Evolutionary conservation across 106 monocot species (phyloP), one percentile per base, ranked within the genome.

Genomic region (Apostasia shenzhenica): DNA sequence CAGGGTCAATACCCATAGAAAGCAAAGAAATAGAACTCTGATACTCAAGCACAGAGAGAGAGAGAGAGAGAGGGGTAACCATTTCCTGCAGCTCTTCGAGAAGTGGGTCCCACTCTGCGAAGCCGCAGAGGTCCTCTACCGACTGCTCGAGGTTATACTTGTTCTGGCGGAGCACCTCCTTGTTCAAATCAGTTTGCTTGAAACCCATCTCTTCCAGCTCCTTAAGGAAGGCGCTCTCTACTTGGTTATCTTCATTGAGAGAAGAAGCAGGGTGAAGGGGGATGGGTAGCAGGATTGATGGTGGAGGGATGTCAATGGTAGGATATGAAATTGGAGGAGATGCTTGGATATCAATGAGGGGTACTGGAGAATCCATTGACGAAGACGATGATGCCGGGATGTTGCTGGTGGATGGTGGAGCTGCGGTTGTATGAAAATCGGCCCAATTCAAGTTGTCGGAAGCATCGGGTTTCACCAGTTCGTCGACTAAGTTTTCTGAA

Each of bases 201-300:
- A 97, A 97, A 4, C 92, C 92, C 91, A 97, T 92, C 55, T 83
- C 78, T 62, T 92, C 81, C 14, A 97, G 63, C 75, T 92, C 92
- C 68, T 79, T 89, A 63, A 92, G 63, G 54, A 92, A 64, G 4
- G 63, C 76, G 51, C 81, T 63, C 79, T 97, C 91, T 38, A 79
- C 72, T 2, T 57, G 11, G 43, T 76, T 66, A 13, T 63, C 42
- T 45, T 73, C 75, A 1, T 6, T 48, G 14, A 45, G 48, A 7
- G 38, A 12, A 48, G 40, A 64, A 40, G 8, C 13, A 6, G 72
- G 7, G 38, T 61, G 8, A 14, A 13, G 51, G 37, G 4, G 8
- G 43, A 38, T 44, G 10, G 49, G 40, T 8, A 63, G 45, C 38
- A 67, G 40, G 6, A 66, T 47, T 50, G 65, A 44, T 6, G 79